Evolutionary conservation across 2,329 filamentous ascomycete species (phyloP).

Genomic region (Penicillium paneum): DNA sequence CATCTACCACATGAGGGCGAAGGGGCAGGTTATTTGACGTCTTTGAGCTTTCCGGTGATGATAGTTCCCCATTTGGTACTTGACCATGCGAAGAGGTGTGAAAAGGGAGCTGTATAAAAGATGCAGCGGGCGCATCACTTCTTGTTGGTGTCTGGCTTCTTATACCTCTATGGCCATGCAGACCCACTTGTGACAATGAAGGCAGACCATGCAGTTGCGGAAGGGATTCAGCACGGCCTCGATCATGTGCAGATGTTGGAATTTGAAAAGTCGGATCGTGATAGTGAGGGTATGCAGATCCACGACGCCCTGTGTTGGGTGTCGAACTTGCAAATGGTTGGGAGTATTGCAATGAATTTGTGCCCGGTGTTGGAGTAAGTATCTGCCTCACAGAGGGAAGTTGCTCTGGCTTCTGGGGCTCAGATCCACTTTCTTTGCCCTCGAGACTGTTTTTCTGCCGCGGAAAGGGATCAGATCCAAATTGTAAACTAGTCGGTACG

Average conservation of each 20-base stretch:
- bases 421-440: conserved; percentile 1
- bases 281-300: conserved; percentile 19
- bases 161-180: conserved; percentile 23
- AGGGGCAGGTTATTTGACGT: conserved; percentile 17
- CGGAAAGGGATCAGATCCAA: conserved; percentile 35
- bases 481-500: conserved; percentile 31
- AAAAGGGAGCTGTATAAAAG: conserved; percentile 18
- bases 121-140: conserved; percentile 18
- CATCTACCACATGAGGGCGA: conserved; percentile 40
- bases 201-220: conserved; percentile 27
- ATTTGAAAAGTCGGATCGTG: conserved; percentile 20
- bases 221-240: conserved; percentile 19
- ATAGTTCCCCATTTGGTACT: conserved; percentile 9
- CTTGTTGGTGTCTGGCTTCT: conserved; percentile 19
- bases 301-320: conserved; percentile 15
- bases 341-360: conserved; percentile 30
- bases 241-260: conserved; percentile 17
- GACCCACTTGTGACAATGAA: conserved; percentile 31
- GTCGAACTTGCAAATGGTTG: conserved; percentile 22
- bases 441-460: conserved; percentile 27
- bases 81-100: conserved; percentile 17
- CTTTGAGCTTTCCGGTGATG: conserved; percentile 16
- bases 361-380: conserved; percentile 33
- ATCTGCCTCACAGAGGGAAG: conserved; percentile 43
- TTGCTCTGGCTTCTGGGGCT: conserved; percentile 24